phyloP scores from a whole-genome alignment of 176 grass and related monocot genomes.

The Pontederia crassipes region DNA sequence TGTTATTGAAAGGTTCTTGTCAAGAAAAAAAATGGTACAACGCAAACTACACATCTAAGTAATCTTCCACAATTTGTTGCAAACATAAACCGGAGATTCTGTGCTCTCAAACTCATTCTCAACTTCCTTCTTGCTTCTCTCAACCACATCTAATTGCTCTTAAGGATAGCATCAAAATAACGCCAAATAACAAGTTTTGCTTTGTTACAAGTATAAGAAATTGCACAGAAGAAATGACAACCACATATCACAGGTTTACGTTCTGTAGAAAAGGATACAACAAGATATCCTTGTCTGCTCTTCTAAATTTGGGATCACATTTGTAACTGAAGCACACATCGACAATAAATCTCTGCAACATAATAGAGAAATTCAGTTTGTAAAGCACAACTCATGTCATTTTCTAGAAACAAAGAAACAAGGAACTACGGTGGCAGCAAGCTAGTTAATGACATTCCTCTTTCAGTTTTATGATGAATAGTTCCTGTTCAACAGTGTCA shows the following conservation, averaged over 20 bases:
- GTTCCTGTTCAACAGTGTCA: too few species aligned
- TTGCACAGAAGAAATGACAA: not conserved
- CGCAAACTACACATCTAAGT: constrained; percentile 1
- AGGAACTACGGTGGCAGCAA: too few species aligned
- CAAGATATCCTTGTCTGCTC: constrained; percentile 55
- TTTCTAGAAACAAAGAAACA: not conserved
- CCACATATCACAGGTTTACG: not conserved
- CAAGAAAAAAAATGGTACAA: not conserved
- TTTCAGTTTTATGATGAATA: too few species aligned
- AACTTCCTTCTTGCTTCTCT: constrained; percentile 43
- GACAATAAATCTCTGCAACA: constrained; percentile 54
- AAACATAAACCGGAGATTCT: constrained; percentile 25
- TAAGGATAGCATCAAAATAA: constrained; percentile 22
- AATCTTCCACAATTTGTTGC: constrained; percentile 56
- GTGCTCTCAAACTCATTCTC: constrained; percentile 42
- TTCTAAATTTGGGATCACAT: constrained; percentile 59
- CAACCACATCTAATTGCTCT: constrained; percentile 37
- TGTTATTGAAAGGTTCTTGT: not conserved
- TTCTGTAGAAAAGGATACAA: constrained; percentile 57
- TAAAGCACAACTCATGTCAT: not conserved
- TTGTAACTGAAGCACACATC: constrained; percentile 71
- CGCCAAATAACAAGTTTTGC: too few species aligned
- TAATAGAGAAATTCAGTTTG: not conserved
- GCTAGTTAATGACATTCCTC: too few species aligned
- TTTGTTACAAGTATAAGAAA: not conserved